Conservation (phyloP, 2,329 filamentous ascomycete genomes). For the Colletotrichum sp. region DNA sequence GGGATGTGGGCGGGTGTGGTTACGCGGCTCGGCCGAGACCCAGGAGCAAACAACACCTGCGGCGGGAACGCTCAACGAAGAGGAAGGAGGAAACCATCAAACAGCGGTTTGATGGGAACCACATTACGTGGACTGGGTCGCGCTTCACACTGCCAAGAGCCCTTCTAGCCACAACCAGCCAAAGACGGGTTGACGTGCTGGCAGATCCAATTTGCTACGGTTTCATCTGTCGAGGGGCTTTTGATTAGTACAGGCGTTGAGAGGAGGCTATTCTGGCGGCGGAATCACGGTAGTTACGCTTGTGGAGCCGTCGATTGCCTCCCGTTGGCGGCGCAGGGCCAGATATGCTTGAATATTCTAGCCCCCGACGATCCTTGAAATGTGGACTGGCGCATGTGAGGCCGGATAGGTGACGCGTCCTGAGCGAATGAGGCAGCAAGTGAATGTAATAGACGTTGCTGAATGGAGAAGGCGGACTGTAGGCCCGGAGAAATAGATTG, state of each 20-base stretch:
- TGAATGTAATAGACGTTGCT: background rate
- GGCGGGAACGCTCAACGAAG: background rate
- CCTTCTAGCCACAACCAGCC: background rate
- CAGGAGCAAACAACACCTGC: background rate
- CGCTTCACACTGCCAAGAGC: background rate
- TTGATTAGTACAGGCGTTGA: background rate
- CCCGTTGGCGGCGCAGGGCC: background rate
- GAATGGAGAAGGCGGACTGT: background rate
- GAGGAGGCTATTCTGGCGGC: background rate
- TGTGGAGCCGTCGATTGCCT: background rate
- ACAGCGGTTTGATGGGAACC: background rate
- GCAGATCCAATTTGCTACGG: slow-evolving; percentile 1
- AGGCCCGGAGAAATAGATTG: background rate
- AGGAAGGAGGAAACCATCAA: background rate
- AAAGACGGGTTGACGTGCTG: background rate
- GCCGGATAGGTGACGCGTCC: background rate
- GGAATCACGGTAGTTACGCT: background rate
- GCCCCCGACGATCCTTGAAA: background rate
- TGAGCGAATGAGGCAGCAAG: background rate
- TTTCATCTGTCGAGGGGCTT: background rate
- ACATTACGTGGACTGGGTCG: background rate
- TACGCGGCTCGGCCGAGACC: slow-evolving; percentile 15
- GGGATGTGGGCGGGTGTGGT: slow-evolving; percentile 13
- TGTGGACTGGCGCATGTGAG: background rate
- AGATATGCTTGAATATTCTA: slow-evolving; percentile 6